Evolutionary conservation across 306 rosid genomes (phyloP), one percentile per base, ranked within the genome.

Genomic region (Biancaea sappan): DNA sequence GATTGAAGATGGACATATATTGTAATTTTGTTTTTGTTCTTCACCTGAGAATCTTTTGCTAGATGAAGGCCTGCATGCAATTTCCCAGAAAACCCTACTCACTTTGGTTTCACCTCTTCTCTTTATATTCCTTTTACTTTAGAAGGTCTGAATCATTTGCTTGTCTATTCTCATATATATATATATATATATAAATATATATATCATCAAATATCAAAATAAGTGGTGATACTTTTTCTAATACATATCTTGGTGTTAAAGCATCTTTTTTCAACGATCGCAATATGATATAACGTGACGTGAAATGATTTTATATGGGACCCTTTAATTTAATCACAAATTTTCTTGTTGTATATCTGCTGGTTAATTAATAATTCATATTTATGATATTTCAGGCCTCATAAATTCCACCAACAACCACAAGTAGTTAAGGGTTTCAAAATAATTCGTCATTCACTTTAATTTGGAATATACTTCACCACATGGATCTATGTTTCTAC

Each of bases 91-190:
- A 75, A 58, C 71, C 67, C 51, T 22, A 21, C 43, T 63, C 69
- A 51, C 13, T 29, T 18, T 64, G 66, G 14, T 72, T 75, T 69
- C 79, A 51, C 73, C 58, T 63, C 47, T 60, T 51, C 57, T 48
- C 24, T 60, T 61, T 79, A 69, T 79, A 76, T 78, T 73, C 64
- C 71, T 76, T n/a, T 69, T 82, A 66, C 89, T 86, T 87, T 84
- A 84, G 90, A 87, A 86, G 88, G 81, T 84, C 85, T 78, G 72
- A 88, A 88, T 88, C 89, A 86, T 86, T 84, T 80, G 80, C 31
- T 40, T 86, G 85, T 80, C 89, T 38, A 76, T 62, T 83, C 71
- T 72, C 70, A 34, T 72, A n/a, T n/a, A n/a, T n/a, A 5, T 2
- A 4, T 2, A 37, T 37, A 37, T 37, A 4, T 2, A 37, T 37